Evolutionary conservation across 2,329 filamentous ascomycete genomes (phyloP).

Genomic region (Venturiaceae sp.): DNA sequence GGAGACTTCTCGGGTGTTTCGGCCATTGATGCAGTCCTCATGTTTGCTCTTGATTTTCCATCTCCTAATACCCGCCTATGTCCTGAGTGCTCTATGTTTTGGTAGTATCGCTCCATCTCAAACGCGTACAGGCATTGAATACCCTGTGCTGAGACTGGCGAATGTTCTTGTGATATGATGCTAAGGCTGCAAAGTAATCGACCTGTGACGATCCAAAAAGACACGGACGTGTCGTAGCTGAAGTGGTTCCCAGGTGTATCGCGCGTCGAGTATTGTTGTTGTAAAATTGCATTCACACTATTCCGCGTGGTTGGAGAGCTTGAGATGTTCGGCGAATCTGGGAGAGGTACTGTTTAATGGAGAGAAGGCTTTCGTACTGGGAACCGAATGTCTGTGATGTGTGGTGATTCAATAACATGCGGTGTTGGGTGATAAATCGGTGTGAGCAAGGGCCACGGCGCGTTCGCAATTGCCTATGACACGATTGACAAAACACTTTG

Average conservation of each 20-base stretch:
- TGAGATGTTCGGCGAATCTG: neutral
- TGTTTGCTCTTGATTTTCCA: slow-evolving; percentile 1
- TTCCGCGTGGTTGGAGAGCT: neutral
- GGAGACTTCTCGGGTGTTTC: neutral
- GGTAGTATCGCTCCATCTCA: neutral
- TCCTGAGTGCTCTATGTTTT: neutral
- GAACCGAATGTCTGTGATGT: neutral
- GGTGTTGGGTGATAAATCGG: neutral
- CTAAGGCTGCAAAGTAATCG: neutral
- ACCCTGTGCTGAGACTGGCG: neutral
- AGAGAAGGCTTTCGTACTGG: neutral
- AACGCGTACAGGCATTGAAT: neutral
- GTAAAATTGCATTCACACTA: neutral
- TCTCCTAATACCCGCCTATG: neutral
- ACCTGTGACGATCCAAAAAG: neutral
- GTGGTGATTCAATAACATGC: neutral
- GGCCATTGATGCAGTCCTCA: neutral
- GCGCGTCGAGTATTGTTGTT: neutral
- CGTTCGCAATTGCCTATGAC: neutral
- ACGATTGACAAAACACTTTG: neutral
- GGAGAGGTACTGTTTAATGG: neutral
- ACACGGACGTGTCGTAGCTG: neutral
- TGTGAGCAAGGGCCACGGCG: neutral
- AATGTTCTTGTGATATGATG: neutral
- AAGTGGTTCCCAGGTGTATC: neutral